Evolutionary conservation across 2,329 filamentous ascomycete genomes (phyloP).

Genomic region (Juglanconis oblonga): DNA sequence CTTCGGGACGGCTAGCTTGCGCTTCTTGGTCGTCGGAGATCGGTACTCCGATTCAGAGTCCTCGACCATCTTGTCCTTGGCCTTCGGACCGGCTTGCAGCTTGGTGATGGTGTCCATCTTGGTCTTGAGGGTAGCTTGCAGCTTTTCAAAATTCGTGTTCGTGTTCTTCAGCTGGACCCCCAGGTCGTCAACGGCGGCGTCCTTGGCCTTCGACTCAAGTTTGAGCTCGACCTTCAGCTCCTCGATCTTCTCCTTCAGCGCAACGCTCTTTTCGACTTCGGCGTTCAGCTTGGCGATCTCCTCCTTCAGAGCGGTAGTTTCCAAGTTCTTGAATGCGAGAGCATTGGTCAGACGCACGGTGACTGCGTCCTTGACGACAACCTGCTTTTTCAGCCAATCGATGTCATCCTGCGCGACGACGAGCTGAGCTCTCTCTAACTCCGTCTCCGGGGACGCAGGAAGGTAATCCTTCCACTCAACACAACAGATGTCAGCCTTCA

Average conservation of each 20-base stretch:
- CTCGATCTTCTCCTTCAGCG: not conserved
- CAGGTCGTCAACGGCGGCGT: not conserved
- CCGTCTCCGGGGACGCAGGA: not conserved
- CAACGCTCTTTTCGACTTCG: not conserved
- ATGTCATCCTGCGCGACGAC: not conserved
- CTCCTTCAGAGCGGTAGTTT: not conserved
- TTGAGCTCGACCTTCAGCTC: not conserved
- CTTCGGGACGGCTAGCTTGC: not conserved
- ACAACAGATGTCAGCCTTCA: slow-evolving; percentile 8
- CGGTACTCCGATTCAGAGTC: not conserved
- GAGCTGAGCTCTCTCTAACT: slow-evolving; percentile 4
- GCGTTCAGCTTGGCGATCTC: not conserved
- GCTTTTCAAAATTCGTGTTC: not conserved
- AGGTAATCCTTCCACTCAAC: slow-evolving; percentile 1
- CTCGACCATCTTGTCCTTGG: not conserved
- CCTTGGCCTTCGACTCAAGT: not conserved
- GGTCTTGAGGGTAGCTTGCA: not conserved
- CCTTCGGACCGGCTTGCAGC: not conserved
- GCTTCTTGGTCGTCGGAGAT: not conserved
- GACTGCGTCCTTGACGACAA: not conserved
- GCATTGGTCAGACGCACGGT: not conserved
- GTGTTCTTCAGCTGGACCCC: not conserved
- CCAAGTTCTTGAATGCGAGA: not conserved
- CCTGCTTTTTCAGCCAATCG: slow-evolving; percentile 6
- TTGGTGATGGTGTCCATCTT: not conserved